Evolutionary conservation across 164 flowering plant species (phyloP), one percentile per base, ranked within the genome.

Genomic region (Cinnamomum chago): DNA sequence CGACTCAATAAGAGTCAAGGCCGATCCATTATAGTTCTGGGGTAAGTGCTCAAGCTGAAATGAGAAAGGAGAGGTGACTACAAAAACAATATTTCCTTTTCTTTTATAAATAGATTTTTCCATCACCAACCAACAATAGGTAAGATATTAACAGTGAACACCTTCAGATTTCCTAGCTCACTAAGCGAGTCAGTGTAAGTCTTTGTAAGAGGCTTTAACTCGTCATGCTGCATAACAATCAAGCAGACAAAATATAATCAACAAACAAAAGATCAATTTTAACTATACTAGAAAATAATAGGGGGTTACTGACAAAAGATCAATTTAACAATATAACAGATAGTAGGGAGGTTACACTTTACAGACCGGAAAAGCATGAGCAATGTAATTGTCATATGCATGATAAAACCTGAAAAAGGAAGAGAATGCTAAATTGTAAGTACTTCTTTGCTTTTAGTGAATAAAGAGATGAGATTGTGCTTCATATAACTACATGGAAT

Each of bases 161-260:
- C 99, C 86, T 88, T 92, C 78, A 96, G 79, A 85, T 96, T 96
- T 74, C 99, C 99, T 67, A 96, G 95, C 84, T 96, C 97, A 72
- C 95, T 85, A n/a, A 96, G 91, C 47, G 99, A 96, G 81, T 96
- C 82, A 0, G 99, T 93, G 86, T 80, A 91, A 67, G 86, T 79
- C 75, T 89, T 96, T 25, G 93, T 81, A 50, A 96, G 91, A 76
- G 98, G 99, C 85, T 89, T 96, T 58, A 96, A 83, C 82, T 96
- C 99, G 84, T 95, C 99, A 72, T 93, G 98, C 99, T 95, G 89
- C 77, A 85, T 68, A 65, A 52, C 9, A 76, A 71, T 28, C 67
- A 9, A 65, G 30, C 35, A 24, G n/a, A 50, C 5, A 27, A 64
- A 18, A 35, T n/a, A 68, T 35, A 3, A 35, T 17, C 23, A 52